Evolutionary conservation across 495 filamentous ascomycete species (phyloP).

Genomic region (Acidiella bohemica): DNA sequence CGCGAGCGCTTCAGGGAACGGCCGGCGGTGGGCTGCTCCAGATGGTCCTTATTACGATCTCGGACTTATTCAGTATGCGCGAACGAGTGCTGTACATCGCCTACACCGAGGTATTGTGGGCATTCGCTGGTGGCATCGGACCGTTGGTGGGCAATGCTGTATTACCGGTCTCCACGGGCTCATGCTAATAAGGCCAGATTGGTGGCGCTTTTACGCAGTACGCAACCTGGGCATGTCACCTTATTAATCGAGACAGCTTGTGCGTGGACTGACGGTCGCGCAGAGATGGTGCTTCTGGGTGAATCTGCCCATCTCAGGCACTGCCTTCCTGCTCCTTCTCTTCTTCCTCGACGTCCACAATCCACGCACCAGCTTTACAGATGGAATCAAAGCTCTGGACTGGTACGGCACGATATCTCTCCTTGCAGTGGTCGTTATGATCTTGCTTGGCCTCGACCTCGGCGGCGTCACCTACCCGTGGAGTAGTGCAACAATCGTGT

Average conservation of each 20-base stretch:
- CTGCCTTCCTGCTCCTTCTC: slow-evolving; percentile 43
- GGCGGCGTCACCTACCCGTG: slow-evolving; percentile 28
- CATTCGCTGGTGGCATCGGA: slow-evolving; percentile 44
- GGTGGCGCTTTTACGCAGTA: slow-evolving; percentile 53
- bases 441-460: slow-evolving; percentile 30
- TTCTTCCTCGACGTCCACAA: slow-evolving; percentile 48
- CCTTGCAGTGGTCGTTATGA: slow-evolving; percentile 26
- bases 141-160: slow-evolving; percentile 32
- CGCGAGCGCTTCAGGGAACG: slow-evolving; percentile 41
- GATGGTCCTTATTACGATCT: slow-evolving; percentile 41
- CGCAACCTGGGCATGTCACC: slow-evolving; percentile 53
- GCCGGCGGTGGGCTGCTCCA: slow-evolving; percentile 42
- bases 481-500: slow-evolving; percentile 28
- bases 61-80: slow-evolving; percentile 47
- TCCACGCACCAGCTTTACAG: slow-evolving; percentile 39
- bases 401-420: slow-evolving; percentile 35
- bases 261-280: too few species aligned
- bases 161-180: background rate
- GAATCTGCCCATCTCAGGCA: slow-evolving; percentile 49
- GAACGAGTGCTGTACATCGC: slow-evolving; percentile 41
- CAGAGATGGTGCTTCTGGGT: slow-evolving; percentile 45
- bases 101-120: slow-evolving; percentile 43
- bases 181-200: background rate
- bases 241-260: too few species aligned
- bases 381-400: slow-evolving; percentile 37